Evolutionary conservation across 331 rosid genomes (phyloP).

Genomic region (Prunus yedoensis): DNA sequence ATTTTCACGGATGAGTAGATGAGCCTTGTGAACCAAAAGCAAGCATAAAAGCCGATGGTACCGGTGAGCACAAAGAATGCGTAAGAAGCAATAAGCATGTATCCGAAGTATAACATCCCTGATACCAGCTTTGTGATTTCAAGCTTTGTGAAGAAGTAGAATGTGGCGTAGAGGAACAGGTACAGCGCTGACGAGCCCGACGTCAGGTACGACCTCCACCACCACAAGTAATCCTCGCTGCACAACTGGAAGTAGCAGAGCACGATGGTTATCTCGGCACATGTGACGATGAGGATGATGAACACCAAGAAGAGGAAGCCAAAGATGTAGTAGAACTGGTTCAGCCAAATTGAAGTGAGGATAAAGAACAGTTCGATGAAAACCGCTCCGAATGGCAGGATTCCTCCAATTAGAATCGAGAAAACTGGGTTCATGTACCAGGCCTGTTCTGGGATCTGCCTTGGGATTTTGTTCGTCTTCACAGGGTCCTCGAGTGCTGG

Average conservation of each 20-base stretch:
- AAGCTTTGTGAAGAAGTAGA: conserved; percentile 99
- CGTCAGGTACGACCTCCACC: conserved; percentile 98
- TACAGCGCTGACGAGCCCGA: conserved; percentile 97
- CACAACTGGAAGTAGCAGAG: conserved; percentile 99
- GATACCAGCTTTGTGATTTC: conserved; percentile 96
- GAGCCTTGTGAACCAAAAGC: conserved; percentile 96
- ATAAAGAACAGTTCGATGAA: conserved; percentile 99
- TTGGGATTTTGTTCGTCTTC: too few species aligned
- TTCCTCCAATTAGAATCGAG: too few species aligned
- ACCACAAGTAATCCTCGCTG: conserved; percentile 98
- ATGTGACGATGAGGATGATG: conserved; percentile 80
- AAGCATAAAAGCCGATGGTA: conserved; percentile 87
- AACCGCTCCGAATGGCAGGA: too few species aligned
- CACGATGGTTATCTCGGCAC: conserved; percentile 95
- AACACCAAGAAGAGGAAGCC: conserved; percentile 97
- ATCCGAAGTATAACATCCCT: conserved; percentile 80
- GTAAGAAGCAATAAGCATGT: conserved; percentile 95
- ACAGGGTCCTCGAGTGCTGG: conserved; percentile 91
- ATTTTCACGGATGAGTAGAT: conserved; percentile 98
- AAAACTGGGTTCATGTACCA: too few species aligned
- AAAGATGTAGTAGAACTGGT: conserved; percentile 97
- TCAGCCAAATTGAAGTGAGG: conserved; percentile 97
- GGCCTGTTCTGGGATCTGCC: too few species aligned
- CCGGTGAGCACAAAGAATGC: conserved; percentile 98
- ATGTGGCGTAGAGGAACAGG: conserved; percentile 89